phyloP scores from a whole-genome alignment of 2,329 filamentous ascomycete species.

The Xylariaceae sp. region DNA sequence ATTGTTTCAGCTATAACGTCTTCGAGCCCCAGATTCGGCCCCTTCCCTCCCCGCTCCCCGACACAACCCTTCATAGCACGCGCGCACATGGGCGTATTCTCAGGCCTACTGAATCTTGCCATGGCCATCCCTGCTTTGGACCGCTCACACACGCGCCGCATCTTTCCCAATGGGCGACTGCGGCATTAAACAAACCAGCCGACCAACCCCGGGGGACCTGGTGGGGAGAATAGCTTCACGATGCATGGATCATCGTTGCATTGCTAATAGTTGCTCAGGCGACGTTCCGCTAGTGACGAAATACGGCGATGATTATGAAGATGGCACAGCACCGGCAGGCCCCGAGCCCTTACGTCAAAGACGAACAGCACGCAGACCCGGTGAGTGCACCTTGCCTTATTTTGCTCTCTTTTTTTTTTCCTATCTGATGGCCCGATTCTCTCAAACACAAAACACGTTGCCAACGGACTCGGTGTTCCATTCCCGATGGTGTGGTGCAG shows the following conservation, averaged over 20 bases:
- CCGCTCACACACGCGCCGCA: background rate
- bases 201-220: conserved; percentile 6
- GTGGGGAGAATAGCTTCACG: conserved; percentile 26
- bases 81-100: conserved; percentile 8
- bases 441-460: background rate
- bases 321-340: conserved; percentile 46
- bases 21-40: background rate
- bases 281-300: conserved; percentile 8
- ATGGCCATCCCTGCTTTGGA: conserved; percentile 20
- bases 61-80: background rate
- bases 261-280: conserved; percentile 18
- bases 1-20: background rate
- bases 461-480: background rate
- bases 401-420: background rate
- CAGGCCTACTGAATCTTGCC: conserved; percentile 11
- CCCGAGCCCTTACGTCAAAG: conserved; percentile 41
- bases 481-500: background rate
- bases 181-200: conserved; percentile 26
- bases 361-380: conserved; percentile 40
- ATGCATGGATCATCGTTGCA: conserved; percentile 29
- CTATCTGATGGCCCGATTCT: background rate
- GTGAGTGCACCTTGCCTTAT: conserved; percentile 34
- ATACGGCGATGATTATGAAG: conserved; percentile 39
- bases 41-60: background rate
- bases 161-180: conserved; percentile 6